These are phyloP conservation scores for Lactarius indigo DNA, from an alignment of 768 basidiomycete species.

Conservation along the genomic window DNA sequence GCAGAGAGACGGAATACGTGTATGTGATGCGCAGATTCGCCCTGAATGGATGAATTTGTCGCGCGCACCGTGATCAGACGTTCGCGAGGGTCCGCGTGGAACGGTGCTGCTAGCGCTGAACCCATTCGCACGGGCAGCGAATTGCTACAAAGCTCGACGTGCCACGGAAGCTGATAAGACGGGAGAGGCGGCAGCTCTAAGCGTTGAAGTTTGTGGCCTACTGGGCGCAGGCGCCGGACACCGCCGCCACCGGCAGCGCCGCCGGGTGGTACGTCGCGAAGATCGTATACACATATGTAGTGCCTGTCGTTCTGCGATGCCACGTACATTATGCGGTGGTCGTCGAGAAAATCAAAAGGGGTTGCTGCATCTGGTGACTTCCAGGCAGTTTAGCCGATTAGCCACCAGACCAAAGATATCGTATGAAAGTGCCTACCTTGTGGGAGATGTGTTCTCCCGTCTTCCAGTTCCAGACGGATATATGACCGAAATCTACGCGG, in stretches of 20 bases:
- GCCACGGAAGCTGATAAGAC: constrained; percentile 1
- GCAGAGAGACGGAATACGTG: constrained; percentile 15
- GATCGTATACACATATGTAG: constrained; percentile 12
- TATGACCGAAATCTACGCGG: constrained; percentile 1
- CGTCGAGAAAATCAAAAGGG: constrained; percentile 18
- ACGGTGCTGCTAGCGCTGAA: background rate
- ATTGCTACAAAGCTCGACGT: constrained; percentile 15
- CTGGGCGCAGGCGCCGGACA: background rate
- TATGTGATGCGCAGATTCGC: constrained; percentile 10
- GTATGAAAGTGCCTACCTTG: background rate
- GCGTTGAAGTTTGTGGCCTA: background rate
- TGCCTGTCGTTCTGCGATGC: constrained; percentile 5
- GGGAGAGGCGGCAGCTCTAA: constrained; percentile 10
- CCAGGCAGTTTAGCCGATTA: background rate
- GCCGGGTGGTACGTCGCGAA: background rate
- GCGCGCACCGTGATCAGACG: constrained; percentile 12
- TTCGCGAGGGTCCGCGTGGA: constrained; percentile 16
- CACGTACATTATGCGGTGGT: constrained; percentile 14
- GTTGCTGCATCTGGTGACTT: background rate
- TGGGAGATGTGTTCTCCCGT: constrained; percentile 9
- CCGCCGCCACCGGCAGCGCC: background rate
- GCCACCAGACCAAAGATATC: background rate
- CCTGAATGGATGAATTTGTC: constrained; percentile 7
- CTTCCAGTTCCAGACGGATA: constrained; percentile 24
- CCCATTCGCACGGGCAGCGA: constrained; percentile 4